Base-by-base conservation (phyloP, 768 basidiomycete species). In the Clitopilus passeckerianus region DNA sequence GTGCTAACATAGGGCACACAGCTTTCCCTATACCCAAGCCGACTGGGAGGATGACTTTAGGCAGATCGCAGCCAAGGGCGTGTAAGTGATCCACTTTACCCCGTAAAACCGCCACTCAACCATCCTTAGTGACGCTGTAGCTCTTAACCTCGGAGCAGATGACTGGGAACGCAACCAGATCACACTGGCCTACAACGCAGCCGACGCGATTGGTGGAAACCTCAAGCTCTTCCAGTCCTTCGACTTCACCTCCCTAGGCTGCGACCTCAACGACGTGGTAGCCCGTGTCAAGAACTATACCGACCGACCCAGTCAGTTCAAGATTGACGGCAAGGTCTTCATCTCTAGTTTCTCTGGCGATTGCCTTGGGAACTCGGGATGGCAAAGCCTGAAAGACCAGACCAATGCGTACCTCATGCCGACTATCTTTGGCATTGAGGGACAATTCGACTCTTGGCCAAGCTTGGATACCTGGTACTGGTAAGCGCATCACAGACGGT, bases 331-430 rank as follows among this genome's bases (percentile, higher is more conserved):
- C 14, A 81, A 80, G 66, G 72, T 77, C 4, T 77, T 88, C 64
- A 77, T 87, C 2, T 86, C 84, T 7, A 86, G 85, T 20, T 89
- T 82, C 65, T 73, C 76, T 56, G 87, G 83, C 43, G 82, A 82
- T 63, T 82, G 80, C 34, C 78, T 90, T 57, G 86, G 87, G 3
- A 75, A 77, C 54, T 71, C 60, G 1, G 80, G 79, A 33, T 81
- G 81, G 81, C 68, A 67, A 64, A 67, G 62, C 57, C 68, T 82
- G 61, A 77, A 82, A 78, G 76, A 64, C 73, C 77, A 80, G 62
- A 78, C 73, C 12, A 71, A 71, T 53, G 77, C 72, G 12, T 81
- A 77, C 66, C 46, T 79, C 34, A 76, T 82, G 82, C 77, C 89
- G 69, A 80, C 82, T 67, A 66, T 90, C 73, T 75, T 80, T 78